Percentiles rank a stretch among this genome's conserved stretches.
Conservation (phyloP, 352 stramenopile genomes). For the Pythium brachiatum region DNA sequence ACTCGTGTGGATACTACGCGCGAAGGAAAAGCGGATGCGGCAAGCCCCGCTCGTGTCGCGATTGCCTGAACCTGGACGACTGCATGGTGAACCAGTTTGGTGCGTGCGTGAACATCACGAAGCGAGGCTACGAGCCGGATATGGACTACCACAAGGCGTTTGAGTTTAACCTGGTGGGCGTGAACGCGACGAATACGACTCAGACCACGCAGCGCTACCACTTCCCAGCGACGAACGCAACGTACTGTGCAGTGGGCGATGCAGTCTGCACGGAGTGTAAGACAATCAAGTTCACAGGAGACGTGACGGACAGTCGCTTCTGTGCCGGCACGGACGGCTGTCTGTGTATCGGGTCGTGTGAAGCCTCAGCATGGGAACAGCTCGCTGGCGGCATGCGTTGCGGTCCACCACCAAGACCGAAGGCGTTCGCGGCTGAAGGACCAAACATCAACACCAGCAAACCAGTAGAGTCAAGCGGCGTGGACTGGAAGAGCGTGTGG, state of each 20-base stretch:
- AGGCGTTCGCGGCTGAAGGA: not conserved
- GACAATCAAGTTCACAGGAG: not conserved
- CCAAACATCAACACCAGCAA: not conserved
- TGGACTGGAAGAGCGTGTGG: conserved; percentile 18
- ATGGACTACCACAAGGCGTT: conserved; percentile 23
- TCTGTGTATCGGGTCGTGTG: conserved; percentile 38
- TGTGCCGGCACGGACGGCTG: conserved; percentile 17
- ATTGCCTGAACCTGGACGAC: conserved; percentile 20
- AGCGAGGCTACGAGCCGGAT: conserved; percentile 1
- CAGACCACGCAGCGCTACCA: conserved; percentile 16
- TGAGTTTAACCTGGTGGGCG: conserved; percentile 5
- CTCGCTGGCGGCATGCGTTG: conserved; percentile 25
- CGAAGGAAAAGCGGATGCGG: conserved; percentile 8
- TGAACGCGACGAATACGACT: not conserved
- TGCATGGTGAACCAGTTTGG: conserved; percentile 27
- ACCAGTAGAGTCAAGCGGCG: not conserved
- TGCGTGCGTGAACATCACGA: conserved; percentile 16
- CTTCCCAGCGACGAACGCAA: conserved; percentile 8
- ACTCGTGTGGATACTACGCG: conserved; percentile 16
- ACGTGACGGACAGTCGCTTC: conserved; percentile 17
- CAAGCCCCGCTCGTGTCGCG: conserved; percentile 13
- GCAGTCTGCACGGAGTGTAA: conserved; percentile 10
- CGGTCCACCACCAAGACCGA: conserved; percentile 7
- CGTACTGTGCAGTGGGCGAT: conserved; percentile 12
- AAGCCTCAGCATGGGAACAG: conserved; percentile 39